Evolutionary conservation across 805 yeast genomes (phyloP), one percentile per base, ranked within the genome.

Genomic region (Sungouiella thailandica): DNA sequence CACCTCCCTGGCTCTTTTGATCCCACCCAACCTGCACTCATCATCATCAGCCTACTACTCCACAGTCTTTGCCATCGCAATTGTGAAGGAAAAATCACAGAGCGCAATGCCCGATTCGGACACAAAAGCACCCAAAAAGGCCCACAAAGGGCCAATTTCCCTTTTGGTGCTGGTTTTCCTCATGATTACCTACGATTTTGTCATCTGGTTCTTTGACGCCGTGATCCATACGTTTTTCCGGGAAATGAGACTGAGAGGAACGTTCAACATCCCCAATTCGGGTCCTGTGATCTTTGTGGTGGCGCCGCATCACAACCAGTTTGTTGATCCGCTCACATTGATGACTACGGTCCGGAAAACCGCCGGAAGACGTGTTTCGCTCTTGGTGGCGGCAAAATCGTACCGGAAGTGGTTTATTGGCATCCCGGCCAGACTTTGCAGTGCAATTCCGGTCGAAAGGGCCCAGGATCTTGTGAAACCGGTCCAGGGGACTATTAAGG

Each of bases 231-330:
- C 68, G 2, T 65, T 63, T 33, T 65, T 65, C 53, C 43, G 70
- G 27, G 71, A 65, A 32, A 58, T 65, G 35, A 53, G 54, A 28
- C 44, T 57, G 23, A 35, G 69, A 20, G 70, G 70, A 6, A 41
- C 65, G 4, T 62, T 60, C 48, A 52, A 65, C 36, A 55, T 65
- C 26, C 70, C 71, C 23, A 50, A 46, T 19, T 31, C 36, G 11
- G 70, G 69, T 5, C 59, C 70, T 1, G 55, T 62, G 14, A 48
- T 65, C 13, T 62, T 65, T 36, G 71, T 64, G 7, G 56, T 63
- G 35, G 71, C 68, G 2, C 71, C 71, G 2, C 71, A 65, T 43
- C 68, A 60, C 36, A 65, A 65, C 41, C 68, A 65, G 41, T 65
- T 63, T 35, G 54, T 65, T 14, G 71, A 65, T 44, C 67, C 62